A percentile compares a stretch with the other conserved stretches of the same genome.
Conservation (phyloP, 768 basidiomycete genomes). For the Steccherinum ochraceum region DNA sequence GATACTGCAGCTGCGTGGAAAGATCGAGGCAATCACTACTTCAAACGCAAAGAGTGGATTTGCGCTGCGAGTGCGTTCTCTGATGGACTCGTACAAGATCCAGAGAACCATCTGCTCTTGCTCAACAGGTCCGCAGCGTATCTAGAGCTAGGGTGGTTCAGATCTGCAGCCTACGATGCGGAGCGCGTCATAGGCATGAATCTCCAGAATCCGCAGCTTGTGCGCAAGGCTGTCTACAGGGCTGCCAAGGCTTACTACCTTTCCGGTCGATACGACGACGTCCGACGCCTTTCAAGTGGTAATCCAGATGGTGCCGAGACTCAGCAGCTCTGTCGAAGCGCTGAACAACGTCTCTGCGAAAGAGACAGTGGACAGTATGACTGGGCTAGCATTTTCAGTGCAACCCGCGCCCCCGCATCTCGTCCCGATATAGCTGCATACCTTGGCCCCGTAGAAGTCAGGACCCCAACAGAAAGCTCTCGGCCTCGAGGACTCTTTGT, state of each 20-base stretch:
- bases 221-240: neutral
- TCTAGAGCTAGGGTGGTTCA: neutral
- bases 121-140: neutral
- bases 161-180: neutral
- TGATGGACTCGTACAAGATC: neutral
- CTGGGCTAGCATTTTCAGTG: neutral
- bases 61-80: neutral
- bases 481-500: neutral
- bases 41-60: neutral
- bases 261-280: neutral
- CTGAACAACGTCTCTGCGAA: neutral
- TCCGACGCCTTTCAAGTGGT: neutral
- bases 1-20: neutral
- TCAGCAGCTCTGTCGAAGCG: neutral
- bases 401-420: neutral
- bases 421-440: neutral
- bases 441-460: neutral
- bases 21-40: neutral
- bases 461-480: neutral
- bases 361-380: neutral
- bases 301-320: neutral
- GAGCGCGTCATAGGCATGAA: neutral
- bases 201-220: neutral
- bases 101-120: neutral
- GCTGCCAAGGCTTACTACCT: neutral